These are phyloP conservation scores for Calvatia gigantea DNA, from an alignment of 768 basidiomycete species.

Conservation along the genomic window DNA sequence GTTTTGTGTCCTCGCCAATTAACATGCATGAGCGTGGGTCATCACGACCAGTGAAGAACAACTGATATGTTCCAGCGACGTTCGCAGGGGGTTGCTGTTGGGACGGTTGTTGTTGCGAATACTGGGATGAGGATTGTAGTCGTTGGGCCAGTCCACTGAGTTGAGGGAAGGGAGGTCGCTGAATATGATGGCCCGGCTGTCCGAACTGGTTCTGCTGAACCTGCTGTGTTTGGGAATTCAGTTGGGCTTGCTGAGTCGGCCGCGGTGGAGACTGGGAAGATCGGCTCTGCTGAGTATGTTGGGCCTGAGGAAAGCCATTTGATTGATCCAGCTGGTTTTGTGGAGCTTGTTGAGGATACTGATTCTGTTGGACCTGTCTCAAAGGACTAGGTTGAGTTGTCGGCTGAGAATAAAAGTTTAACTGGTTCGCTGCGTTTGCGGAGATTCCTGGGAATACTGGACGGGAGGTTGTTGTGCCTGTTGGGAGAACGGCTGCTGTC, in stretches of 20 bases:
- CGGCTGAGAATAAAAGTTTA: background rate
- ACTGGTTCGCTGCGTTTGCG: background rate
- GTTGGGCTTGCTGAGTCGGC: background rate
- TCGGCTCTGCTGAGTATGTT: background rate
- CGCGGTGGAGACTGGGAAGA: background rate
- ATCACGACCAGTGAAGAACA: slow-evolving; percentile 69
- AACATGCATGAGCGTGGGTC: slow-evolving; percentile 66
- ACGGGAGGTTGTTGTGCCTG: background rate
- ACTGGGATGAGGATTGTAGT: background rate
- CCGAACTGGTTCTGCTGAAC: background rate
- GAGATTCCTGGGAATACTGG: slow-evolving; percentile 2
- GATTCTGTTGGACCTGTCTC: background rate
- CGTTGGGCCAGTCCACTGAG: background rate
- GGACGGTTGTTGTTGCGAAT: background rate
- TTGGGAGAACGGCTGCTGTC: background rate
- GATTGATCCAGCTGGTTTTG: slow-evolving; percentile 2
- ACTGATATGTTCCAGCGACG: slow-evolving; percentile 41
- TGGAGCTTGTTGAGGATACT: slow-evolving; percentile 1
- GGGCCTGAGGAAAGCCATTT: slow-evolving; percentile 6
- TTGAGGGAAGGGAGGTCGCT: background rate
- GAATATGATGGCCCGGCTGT: background rate
- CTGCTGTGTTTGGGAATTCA: background rate
- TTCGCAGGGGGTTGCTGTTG: background rate
- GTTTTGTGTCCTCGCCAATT: slow-evolving; percentile 60
- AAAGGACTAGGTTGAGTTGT: background rate